A percentile compares a stretch with the other conserved stretches of the same genome.
These are phyloP conservation scores for Psilocybe tampanensis DNA, from an alignment of 768 basidiomycete species.

Conservation along the genomic window DNA sequence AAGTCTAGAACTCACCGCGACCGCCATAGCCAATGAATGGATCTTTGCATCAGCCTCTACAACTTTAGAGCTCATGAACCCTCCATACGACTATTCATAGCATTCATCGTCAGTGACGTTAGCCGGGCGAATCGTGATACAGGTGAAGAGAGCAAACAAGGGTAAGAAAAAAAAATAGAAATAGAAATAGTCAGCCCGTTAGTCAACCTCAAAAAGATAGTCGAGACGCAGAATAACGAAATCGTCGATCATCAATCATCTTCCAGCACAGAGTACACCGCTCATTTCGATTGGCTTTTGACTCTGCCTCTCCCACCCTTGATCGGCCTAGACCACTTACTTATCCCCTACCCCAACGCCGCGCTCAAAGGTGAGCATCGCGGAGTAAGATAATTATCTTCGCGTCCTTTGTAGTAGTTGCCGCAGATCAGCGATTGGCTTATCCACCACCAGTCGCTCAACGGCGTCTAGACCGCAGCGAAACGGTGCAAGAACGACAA, in stretches of 20 bases:
- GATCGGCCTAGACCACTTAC: neutral
- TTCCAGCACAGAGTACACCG: neutral
- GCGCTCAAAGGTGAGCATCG: neutral
- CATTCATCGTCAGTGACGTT: neutral
- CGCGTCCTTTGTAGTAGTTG: neutral
- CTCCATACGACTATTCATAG: constrained; percentile 80
- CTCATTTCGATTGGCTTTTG: neutral
- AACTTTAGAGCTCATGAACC: constrained; percentile 94
- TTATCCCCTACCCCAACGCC: neutral
- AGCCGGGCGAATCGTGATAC: constrained; percentile 9
- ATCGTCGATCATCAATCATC: too few species aligned
- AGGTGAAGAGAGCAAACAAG: neutral
- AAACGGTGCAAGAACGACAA: neutral
- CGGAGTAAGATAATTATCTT: neutral
- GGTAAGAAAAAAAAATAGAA: too few species aligned
- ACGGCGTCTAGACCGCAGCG: neutral
- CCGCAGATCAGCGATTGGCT: too few species aligned
- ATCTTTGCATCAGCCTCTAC: constrained; percentile 89
- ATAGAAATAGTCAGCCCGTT: neutral
- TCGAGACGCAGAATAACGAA: neutral
- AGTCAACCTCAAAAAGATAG: neutral
- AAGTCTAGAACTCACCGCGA: constrained; percentile 58
- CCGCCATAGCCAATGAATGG: constrained; percentile 88
- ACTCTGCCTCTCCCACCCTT: neutral
- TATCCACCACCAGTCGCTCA: neutral